Conservation (phyloP, 2,329 filamentous ascomycete species). For the Colletotrichum lini region DNA sequence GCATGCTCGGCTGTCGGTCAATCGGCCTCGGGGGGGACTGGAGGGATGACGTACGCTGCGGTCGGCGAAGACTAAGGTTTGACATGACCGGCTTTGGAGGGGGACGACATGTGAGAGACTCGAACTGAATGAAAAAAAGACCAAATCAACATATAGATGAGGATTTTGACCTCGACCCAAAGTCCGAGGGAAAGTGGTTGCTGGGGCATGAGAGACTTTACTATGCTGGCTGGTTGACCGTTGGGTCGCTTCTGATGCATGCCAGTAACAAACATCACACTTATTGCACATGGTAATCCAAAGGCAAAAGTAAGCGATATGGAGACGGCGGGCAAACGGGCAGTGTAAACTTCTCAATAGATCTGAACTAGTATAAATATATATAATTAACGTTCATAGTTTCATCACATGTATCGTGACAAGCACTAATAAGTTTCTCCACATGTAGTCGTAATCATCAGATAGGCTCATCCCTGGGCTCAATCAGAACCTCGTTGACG, state of each 20-base stretch:
- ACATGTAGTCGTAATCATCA: conserved; percentile 51
- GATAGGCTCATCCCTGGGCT: conserved; percentile 83
- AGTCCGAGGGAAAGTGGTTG: too few relatives aligned
- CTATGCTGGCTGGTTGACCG: too few relatives aligned
- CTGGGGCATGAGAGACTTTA: too few relatives aligned
- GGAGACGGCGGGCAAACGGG: too few relatives aligned
- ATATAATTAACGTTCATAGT: not conserved
- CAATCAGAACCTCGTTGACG: conserved; percentile 85
- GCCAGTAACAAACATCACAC: not conserved
- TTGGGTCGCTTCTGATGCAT: too few relatives aligned
- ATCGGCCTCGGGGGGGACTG: not conserved
- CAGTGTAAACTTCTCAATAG: too few relatives aligned
- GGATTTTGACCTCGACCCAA: not conserved
- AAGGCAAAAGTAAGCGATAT: not conserved
- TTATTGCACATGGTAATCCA: not conserved
- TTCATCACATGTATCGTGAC: not conserved
- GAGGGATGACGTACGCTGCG: conserved; percentile 3
- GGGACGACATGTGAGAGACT: not conserved
- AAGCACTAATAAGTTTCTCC: not conserved
- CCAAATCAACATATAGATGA: too few relatives aligned
- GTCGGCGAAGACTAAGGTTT: not conserved
- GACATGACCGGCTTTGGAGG: not conserved
- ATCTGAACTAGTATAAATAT: not conserved
- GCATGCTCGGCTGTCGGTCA: conserved; percentile 11
- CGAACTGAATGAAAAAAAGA: not conserved